Evolutionary conservation across 164 flowering plant genomes (phyloP).

Genomic region (Vitis labrusca): DNA sequence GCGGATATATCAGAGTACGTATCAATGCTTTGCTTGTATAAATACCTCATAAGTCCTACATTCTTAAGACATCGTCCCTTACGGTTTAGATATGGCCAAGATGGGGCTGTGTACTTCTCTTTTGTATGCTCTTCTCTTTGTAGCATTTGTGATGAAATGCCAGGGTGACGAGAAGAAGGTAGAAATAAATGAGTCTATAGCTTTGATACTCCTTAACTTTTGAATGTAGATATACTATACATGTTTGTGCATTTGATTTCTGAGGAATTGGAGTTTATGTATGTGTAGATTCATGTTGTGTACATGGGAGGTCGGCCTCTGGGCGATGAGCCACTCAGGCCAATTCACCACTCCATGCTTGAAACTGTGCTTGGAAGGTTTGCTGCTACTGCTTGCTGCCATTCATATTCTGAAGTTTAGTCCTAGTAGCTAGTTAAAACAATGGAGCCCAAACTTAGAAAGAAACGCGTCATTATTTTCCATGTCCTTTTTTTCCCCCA

Average conservation of each 20-base stretch:
- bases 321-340: slow-evolving; percentile 12
- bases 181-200: neutral
- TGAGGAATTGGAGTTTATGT: neutral
- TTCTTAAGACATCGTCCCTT: neutral
- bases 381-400: no score
- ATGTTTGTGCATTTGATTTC: neutral
- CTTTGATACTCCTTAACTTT: no score
- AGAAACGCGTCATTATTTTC: no score
- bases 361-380: slow-evolving; percentile 35
- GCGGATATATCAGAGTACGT: no score
- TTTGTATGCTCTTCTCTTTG: slow-evolving; percentile 5
- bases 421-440: no score
- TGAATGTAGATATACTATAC: no score
- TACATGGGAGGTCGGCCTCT: slow-evolving; percentile 45
- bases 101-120: slow-evolving; percentile 3
- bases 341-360: slow-evolving; percentile 38
- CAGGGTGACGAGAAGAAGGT: slow-evolving; percentile 21
- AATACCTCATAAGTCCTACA: neutral
- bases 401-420: no score
- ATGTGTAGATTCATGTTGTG: slow-evolving; percentile 36
- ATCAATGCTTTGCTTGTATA: neutral
- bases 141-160: slow-evolving; percentile 16
- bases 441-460: no score
- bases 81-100: slow-evolving; percentile 10
- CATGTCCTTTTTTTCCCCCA: no score